Conservation (phyloP, 2,329 filamentous ascomycete species). For the Xenosphaeropsis pyriputrescens region DNA sequence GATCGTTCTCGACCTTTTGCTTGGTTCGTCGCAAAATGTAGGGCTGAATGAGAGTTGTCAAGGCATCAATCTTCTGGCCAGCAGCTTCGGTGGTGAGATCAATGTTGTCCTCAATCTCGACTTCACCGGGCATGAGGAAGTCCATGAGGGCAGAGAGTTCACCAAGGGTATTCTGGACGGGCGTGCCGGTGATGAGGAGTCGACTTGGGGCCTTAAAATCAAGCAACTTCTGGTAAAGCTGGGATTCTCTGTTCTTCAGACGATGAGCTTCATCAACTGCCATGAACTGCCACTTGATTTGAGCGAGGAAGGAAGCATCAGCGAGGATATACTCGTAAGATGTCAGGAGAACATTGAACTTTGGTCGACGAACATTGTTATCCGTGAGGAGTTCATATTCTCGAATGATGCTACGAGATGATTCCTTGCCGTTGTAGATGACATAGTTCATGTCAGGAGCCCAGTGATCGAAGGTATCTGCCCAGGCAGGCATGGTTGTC, state of each 20-base stretch:
- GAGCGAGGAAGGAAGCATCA: slow-evolving; percentile 70
- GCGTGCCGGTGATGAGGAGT: slow-evolving; percentile 89
- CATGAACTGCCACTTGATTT: slow-evolving; percentile 95
- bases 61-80: slow-evolving; percentile 70
- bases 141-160: slow-evolving; percentile 88
- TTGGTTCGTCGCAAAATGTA: slow-evolving; percentile 95
- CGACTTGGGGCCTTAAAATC: slow-evolving; percentile 81
- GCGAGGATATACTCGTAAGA: slow-evolving; percentile 93
- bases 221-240: slow-evolving; percentile 73
- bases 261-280: slow-evolving; percentile 95
- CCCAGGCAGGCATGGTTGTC: slow-evolving; percentile 96
- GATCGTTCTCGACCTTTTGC: slow-evolving; percentile 89
- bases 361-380: slow-evolving; percentile 74
- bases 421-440: slow-evolving; percentile 84
- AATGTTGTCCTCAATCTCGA: slow-evolving; percentile 82
- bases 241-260: slow-evolving; percentile 89
- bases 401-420: slow-evolving; percentile 72
- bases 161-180: slow-evolving; percentile 91
- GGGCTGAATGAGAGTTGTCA: slow-evolving; percentile 78
- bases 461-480: slow-evolving; percentile 94
- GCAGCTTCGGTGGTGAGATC: slow-evolving; percentile 71
- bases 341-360: slow-evolving; percentile 95
- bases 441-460: slow-evolving; percentile 94
- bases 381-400: slow-evolving; percentile 83
- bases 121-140: slow-evolving; percentile 90